Percentiles rank a stretch among this genome's conserved stretches.
Conservation (phyloP, 2,329 filamentous ascomycete species). For the Sporothrix luriei region DNA sequence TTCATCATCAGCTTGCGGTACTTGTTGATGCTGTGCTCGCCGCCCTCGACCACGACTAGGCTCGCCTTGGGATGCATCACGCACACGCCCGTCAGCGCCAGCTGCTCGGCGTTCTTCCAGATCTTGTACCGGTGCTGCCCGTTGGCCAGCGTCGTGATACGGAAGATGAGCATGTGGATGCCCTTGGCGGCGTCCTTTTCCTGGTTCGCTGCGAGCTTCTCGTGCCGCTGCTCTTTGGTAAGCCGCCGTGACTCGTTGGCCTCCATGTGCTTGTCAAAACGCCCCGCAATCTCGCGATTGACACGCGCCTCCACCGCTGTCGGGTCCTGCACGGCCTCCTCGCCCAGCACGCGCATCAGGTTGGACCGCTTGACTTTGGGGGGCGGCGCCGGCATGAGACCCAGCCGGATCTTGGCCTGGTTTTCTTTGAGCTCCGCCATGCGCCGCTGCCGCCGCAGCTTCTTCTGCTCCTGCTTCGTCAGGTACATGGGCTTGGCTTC, state of each 20-base stretch:
- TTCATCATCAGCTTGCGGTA: constrained; percentile 94
- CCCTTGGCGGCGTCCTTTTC: constrained; percentile 86
- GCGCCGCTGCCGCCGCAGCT: constrained; percentile 83
- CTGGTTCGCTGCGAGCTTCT: constrained; percentile 81
- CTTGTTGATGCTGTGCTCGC: constrained; percentile 75
- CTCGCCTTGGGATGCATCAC: constrained; percentile 89
- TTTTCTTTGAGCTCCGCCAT: constrained; percentile 94
- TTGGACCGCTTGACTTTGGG: constrained; percentile 98
- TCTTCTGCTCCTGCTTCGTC: constrained; percentile 87
- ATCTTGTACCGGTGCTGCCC: constrained; percentile 94
- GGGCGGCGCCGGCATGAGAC: constrained; percentile 83
- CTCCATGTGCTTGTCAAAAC: constrained; percentile 74
- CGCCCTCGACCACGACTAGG: constrained; percentile 89
- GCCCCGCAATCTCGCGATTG: constrained; percentile 87
- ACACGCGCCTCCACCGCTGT: constrained; percentile 95
- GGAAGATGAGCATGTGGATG: constrained; percentile 84
- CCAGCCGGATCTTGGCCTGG: constrained; percentile 92
- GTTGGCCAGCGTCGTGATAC: constrained; percentile 84
- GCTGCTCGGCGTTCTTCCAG: constrained; percentile 86
- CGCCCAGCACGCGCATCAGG: constrained; percentile 93
- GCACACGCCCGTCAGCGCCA: constrained; percentile 83
- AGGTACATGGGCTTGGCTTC: constrained; percentile 87
- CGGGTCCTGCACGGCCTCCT: constrained; percentile 89
- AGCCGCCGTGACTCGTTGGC: constrained; percentile 84
- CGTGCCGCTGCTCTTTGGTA: constrained; percentile 81